phyloP scores from a whole-genome alignment of 805 yeast species.

The Zygosaccharomyces kombuchaensis region DNA sequence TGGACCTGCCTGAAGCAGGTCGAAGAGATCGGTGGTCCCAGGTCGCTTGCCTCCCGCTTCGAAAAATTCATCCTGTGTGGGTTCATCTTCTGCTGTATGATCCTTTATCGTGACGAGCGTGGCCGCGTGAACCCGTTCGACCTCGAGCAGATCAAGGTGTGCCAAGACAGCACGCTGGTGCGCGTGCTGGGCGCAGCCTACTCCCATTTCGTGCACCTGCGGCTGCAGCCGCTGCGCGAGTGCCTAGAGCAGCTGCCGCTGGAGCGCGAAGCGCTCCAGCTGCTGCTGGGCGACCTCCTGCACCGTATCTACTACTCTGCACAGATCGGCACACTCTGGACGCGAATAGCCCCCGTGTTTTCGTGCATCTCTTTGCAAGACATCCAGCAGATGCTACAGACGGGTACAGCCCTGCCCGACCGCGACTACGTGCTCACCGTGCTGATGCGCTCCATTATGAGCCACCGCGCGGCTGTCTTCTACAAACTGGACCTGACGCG shows the following conservation, averaged over 20 bases:
- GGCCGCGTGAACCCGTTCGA: slow-evolving; percentile 29
- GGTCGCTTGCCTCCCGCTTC: slow-evolving; percentile 11
- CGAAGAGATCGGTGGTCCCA: slow-evolving; percentile 22
- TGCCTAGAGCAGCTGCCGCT: slow-evolving; percentile 13
- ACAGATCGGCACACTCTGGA: slow-evolving; percentile 26
- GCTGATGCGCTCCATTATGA: slow-evolving; percentile 29
- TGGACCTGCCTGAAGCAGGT: slow-evolving; percentile 19
- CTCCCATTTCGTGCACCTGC: slow-evolving; percentile 13
- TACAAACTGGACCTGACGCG: slow-evolving; percentile 29
- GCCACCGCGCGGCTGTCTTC: slow-evolving; percentile 24
- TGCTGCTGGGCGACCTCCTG: slow-evolving; percentile 13
- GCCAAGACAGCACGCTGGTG: slow-evolving; percentile 13
- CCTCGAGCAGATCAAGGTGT: slow-evolving; percentile 27
- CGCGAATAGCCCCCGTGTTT: slow-evolving; percentile 26
- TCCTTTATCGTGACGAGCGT: slow-evolving; percentile 13
- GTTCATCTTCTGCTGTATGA: slow-evolving; percentile 25
- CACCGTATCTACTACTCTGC: slow-evolving; percentile 16
- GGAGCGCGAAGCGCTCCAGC: background rate
- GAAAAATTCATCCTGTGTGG: slow-evolving; percentile 25
- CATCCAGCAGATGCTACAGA: slow-evolving; percentile 16
- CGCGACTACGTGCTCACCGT: slow-evolving; percentile 28
- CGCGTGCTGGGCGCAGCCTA: slow-evolving; percentile 15
- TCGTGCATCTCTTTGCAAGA: slow-evolving; percentile 29
- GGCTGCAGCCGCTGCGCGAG: slow-evolving; percentile 13
- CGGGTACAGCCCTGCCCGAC: slow-evolving; percentile 8